A percentile compares a stretch with the other conserved stretches of the same genome.
Conservation (phyloP, 2,329 filamentous ascomycete genomes). For the Chaetomiaceae sp. region DNA sequence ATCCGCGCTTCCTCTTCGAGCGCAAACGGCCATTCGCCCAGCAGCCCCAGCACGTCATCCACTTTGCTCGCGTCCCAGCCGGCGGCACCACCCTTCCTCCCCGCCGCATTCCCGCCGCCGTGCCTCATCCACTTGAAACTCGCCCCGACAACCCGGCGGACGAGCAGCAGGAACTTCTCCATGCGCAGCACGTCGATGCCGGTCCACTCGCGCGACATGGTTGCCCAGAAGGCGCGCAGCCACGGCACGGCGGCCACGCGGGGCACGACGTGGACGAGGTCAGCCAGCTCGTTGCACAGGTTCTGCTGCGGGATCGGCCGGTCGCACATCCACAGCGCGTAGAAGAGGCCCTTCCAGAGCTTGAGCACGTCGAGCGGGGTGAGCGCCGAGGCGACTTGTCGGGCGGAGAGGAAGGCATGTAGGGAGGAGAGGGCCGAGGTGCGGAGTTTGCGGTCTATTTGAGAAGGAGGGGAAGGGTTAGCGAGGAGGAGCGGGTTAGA, state of each 20-base stretch:
- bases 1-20: conserved; percentile 32
- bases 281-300: conserved; percentile 71
- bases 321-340: conserved; percentile 90
- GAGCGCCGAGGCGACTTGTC: conserved; percentile 47
- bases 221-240: conserved; percentile 65
- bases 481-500: background rate
- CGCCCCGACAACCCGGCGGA: conserved; percentile 71
- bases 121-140: conserved; percentile 48
- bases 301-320: conserved; percentile 80
- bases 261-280: conserved; percentile 57
- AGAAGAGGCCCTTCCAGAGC: conserved; percentile 93
- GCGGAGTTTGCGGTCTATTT: conserved; percentile 71
- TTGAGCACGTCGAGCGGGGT: conserved; percentile 69
- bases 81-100: conserved; percentile 6
- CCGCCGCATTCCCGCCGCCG: conserved; percentile 26
- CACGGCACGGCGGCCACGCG: conserved; percentile 38
- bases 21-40: conserved; percentile 38
- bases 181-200: conserved; percentile 69
- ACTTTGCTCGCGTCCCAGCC: conserved; percentile 23
- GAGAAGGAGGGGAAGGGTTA: background rate
- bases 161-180: conserved; percentile 88
- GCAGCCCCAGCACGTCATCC: conserved; percentile 35
- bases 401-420: conserved; percentile 65
- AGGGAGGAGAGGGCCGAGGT: conserved; percentile 73
- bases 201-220: conserved; percentile 63